Percentiles rank a stretch among this genome's conserved stretches.
Evolutionary conservation across 1,284 basidiomycete genomes (phyloP).

Genomic region (Phellinidium pouzarii): DNA sequence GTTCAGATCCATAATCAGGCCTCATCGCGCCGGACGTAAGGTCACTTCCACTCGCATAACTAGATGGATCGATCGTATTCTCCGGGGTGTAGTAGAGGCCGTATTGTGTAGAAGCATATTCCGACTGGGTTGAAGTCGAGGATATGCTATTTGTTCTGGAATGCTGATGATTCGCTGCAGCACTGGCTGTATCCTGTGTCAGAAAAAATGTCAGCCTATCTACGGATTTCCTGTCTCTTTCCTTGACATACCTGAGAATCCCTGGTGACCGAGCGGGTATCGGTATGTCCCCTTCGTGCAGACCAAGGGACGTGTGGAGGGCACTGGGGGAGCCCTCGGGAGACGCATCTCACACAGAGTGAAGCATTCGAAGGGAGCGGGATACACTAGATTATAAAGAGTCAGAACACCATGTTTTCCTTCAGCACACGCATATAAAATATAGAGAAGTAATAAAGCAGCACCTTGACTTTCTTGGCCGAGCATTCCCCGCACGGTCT

Average conservation of each 20-base stretch:
- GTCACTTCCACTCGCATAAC: no score
- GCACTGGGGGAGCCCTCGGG: background rate
- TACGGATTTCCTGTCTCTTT: background rate
- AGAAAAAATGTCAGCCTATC: background rate
- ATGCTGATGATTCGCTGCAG: background rate
- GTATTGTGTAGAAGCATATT: no score
- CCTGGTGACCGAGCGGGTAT: background rate
- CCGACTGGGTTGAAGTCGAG: no score
- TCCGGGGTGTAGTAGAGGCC: no score
- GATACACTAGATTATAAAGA: conserved; percentile 2
- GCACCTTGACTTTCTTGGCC: conserved; percentile 4
- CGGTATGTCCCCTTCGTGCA: background rate
- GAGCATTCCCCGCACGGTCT: conserved; percentile 16
- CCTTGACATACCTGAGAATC: background rate
- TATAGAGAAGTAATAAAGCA: background rate
- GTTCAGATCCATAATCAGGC: no score
- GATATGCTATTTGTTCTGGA: no score
- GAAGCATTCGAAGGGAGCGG: background rate
- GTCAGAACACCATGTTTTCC: background rate
- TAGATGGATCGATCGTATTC: no score
- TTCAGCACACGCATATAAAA: background rate
- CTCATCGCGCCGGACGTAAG: no score
- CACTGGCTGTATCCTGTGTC: background rate
- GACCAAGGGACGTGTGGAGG: conserved; percentile 13
- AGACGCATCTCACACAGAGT: conserved; percentile 5